phyloP scores from a whole-genome alignment of 2,329 filamentous ascomycete species.

The Samsoniella hepiali region DNA sequence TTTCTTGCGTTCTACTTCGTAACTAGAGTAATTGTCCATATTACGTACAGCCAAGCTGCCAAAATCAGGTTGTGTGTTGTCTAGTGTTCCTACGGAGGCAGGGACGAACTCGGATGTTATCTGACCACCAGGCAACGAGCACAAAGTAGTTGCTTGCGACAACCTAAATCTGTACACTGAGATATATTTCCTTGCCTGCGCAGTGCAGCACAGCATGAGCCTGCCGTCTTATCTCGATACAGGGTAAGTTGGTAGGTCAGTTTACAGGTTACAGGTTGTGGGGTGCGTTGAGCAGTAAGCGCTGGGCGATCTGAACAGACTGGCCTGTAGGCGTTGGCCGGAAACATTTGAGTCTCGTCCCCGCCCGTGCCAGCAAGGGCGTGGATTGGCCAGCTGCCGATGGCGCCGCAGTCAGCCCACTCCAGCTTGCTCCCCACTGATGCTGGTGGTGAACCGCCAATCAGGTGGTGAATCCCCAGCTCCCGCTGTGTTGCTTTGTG shows the following conservation, averaged over 20 bases:
- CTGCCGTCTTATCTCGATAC: background rate
- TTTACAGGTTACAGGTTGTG: background rate
- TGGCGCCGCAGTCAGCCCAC: background rate
- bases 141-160: background rate
- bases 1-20: too few relatives aligned
- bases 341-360: constrained; percentile 11
- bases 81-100: too few relatives aligned
- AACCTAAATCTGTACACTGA: too few relatives aligned
- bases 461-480: background rate
- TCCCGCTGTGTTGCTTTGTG: too few relatives aligned
- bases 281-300: background rate
- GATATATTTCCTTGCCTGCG: too few relatives aligned
- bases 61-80: too few relatives aligned
- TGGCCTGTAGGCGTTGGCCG: constrained; percentile 8
- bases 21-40: too few relatives aligned
- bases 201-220: too few relatives aligned
- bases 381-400: background rate
- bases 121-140: background rate
- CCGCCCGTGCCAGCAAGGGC: background rate
- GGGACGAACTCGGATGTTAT: too few relatives aligned
- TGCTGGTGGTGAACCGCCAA: background rate
- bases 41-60: too few relatives aligned
- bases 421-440: background rate
- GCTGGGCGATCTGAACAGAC: background rate
- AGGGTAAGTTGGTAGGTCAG: background rate